Evolutionary conservation across 768 basidiomycete species (phyloP).

Genomic region (Trichaptum fuscoviolaceum): DNA sequence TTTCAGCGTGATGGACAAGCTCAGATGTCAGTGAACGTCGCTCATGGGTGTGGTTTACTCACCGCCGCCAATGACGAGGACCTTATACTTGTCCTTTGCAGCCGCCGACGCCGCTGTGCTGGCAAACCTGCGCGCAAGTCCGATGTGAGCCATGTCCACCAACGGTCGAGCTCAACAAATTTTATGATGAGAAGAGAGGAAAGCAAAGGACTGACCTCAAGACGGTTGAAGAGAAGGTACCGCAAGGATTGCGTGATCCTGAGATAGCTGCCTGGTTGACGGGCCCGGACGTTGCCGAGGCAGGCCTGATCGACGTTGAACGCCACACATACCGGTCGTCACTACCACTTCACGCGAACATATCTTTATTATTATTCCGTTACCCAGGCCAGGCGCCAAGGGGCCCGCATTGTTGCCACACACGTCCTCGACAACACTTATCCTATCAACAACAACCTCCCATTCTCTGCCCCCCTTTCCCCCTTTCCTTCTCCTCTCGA

Average conservation of each 20-base stretch:
- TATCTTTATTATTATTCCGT: too few relatives aligned
- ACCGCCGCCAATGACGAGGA: constrained; percentile 89
- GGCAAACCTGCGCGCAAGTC: constrained; percentile 19
- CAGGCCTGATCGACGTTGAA: too few relatives aligned
- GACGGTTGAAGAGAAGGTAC: too few relatives aligned
- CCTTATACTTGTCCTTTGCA: constrained; percentile 59
- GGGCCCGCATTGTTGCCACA: too few relatives aligned
- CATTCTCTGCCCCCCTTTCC: background rate
- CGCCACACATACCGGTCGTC: too few relatives aligned
- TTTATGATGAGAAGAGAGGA: too few relatives aligned
- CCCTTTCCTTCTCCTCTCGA: background rate
- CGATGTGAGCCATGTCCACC: too few relatives aligned
- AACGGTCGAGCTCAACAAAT: too few relatives aligned
- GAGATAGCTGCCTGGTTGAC: background rate
- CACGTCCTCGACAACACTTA: too few relatives aligned
- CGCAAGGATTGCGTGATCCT: background rate
- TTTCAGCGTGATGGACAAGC: background rate
- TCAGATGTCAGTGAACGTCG: background rate
- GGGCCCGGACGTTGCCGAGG: background rate
- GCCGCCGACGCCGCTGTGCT: constrained; percentile 25
- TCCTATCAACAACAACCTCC: background rate
- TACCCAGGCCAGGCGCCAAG: too few relatives aligned
- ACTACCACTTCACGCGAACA: too few relatives aligned
- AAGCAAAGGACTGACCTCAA: too few relatives aligned
- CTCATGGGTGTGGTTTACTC: constrained; percentile 5